These are phyloP conservation scores for Chlorociboria aeruginascens DNA, from an alignment of 495 filamentous ascomycete genomes.

Conservation along the genomic window DNA sequence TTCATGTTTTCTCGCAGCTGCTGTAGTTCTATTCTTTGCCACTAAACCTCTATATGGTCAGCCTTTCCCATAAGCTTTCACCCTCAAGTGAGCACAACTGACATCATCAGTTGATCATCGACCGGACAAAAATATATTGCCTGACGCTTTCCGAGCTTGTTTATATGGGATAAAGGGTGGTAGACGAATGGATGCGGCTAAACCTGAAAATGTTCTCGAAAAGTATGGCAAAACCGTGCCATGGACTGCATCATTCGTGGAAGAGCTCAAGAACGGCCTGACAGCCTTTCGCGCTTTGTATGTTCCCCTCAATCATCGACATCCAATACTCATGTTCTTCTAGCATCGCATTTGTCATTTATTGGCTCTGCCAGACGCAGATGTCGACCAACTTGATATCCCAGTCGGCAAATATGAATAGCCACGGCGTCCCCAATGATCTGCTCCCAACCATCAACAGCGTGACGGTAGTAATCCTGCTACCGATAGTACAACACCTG, in stretches of 20 bases:
- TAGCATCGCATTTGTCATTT: constrained; percentile 39
- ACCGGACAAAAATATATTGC: constrained; percentile 29
- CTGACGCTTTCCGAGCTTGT: constrained; percentile 27
- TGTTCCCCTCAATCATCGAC: constrained; percentile 4
- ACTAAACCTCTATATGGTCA: not conserved
- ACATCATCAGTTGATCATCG: constrained; percentile 26
- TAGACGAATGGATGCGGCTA: constrained; percentile 39
- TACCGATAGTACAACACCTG: constrained; percentile 44
- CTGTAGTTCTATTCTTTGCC: constrained; percentile 23
- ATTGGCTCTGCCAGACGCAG: constrained; percentile 48
- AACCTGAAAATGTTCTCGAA: constrained; percentile 28
- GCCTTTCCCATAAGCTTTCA: not conserved
- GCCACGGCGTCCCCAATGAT: constrained; percentile 38
- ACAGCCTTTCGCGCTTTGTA: constrained; percentile 33
- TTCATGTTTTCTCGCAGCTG: constrained; percentile 28
- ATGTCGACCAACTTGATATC: constrained; percentile 40
- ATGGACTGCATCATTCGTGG: constrained; percentile 28
- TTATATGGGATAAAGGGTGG: constrained; percentile 29
- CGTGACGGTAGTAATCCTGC: constrained; percentile 31
- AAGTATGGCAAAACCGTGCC: constrained; percentile 19
- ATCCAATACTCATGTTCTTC: not conserved
- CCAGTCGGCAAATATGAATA: constrained; percentile 40
- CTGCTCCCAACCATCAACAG: constrained; percentile 27
- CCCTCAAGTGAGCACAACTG: not conserved
- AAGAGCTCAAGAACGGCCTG: constrained; percentile 26